phyloP scores from a whole-genome alignment of 371 early-diverging fungal species.

The Rhizopus delemar region DNA sequence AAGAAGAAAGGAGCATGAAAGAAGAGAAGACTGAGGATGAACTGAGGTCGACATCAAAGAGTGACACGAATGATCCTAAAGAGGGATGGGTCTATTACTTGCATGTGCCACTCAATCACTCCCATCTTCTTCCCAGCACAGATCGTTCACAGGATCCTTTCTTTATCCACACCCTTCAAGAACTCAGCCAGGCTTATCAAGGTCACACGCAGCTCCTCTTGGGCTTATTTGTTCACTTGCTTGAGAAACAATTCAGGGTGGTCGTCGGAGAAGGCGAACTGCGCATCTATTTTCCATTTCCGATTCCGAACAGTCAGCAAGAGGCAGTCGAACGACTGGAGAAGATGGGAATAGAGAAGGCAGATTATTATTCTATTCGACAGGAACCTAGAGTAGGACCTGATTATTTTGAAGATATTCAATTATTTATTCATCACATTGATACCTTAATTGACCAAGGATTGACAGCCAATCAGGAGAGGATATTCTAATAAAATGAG shows the following conservation, averaged over 20 bases:
- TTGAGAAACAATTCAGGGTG: constrained; percentile 11
- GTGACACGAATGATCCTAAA: too few relatives aligned
- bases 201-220: neutral
- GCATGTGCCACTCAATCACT: neutral
- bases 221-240: neutral
- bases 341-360: constrained; percentile 3
- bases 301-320: constrained; percentile 1
- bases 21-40: neutral
- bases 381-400: constrained; percentile 28
- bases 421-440: constrained; percentile 45
- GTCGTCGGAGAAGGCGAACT: constrained; percentile 14
- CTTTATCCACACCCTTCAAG: neutral
- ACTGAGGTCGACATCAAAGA: too few relatives aligned
- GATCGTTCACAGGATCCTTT: neutral
- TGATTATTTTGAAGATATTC: constrained; percentile 49
- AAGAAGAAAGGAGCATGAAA: neutral
- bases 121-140: neutral
- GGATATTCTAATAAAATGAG: neutral
- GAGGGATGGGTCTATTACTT: neutral
- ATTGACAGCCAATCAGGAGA: neutral
- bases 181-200: neutral
- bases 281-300: constrained; percentile 27
- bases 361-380: constrained; percentile 3
- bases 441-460: constrained; percentile 46
- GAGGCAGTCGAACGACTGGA: constrained; percentile 13